Conservation (phyloP, 148 eudicot species). For the Spergularia marina region DNA sequence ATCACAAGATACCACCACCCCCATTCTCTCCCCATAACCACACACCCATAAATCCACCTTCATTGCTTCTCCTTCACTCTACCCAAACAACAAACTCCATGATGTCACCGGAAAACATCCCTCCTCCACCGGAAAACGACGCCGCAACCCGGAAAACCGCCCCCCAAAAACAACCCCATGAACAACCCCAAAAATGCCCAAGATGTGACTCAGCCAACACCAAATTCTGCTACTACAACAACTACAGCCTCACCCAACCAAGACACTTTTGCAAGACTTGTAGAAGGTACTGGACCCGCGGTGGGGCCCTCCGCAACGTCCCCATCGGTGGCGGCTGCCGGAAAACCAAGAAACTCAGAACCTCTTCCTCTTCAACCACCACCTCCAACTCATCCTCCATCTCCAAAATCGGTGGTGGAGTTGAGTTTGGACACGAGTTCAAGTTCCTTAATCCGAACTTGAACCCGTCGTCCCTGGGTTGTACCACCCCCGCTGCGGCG, state of each 20-base stretch:
- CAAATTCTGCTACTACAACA: conserved; percentile 95
- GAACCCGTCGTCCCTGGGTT: too few species aligned
- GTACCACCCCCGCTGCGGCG: conserved; percentile 29
- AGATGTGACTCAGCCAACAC: conserved; percentile 91
- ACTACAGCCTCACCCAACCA: conserved; percentile 84
- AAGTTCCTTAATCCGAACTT: conserved; percentile 32
- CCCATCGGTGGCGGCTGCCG: conserved; percentile 91
- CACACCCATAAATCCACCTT: not conserved
- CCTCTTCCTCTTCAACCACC: conserved; percentile 26
- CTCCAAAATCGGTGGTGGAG: not conserved
- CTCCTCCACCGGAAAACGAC: conserved; percentile 24
- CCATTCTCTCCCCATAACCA: not conserved
- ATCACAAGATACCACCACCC: conserved; percentile 5
- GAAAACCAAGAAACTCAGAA: conserved; percentile 53
- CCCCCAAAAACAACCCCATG: conserved; percentile 31
- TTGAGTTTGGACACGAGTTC: conserved; percentile 30
- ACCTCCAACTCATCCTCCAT: not conserved
- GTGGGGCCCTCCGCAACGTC: conserved; percentile 86
- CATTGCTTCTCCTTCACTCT: not conserved
- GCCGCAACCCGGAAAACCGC: conserved; percentile 18
- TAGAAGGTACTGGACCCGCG: conserved; percentile 86
- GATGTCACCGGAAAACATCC: conserved; percentile 11
- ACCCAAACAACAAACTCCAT: not conserved
- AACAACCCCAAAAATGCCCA: conserved; percentile 54
- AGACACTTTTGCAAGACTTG: conserved; percentile 93